Evolutionary conservation across 2,329 filamentous ascomycete species (phyloP), one percentile per base, ranked within the genome.

Genomic region (Emergomyces africanus): DNA sequence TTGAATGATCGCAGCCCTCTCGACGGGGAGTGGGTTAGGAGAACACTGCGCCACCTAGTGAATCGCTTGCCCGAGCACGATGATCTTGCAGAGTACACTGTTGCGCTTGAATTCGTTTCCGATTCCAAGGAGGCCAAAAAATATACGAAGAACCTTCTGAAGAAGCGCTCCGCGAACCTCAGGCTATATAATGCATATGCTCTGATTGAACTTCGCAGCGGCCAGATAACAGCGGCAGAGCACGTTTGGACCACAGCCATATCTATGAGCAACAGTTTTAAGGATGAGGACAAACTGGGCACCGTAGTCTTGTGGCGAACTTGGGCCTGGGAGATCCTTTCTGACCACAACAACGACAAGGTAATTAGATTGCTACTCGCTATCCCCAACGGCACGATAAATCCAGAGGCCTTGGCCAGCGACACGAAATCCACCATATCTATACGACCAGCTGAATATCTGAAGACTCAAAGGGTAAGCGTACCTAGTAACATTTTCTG

Each of bases 141-240:
- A 68, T 77, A 80, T 6, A 88, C 89, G 0, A 95, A 89, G 66
- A 72, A 74, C 6, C 75, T 95, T 0, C 72, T 96, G n/a, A 92
- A 88, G 67, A 79, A 78, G 54, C 81, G 83, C 59, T 77, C 84
- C 0, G 77, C 82, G 0, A 86, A 83, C 64, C 70, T 88, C 2
- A 75, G 78, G 15, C 75, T 96, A 0, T 96, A 95, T 72, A 87
- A 90, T 64, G 83, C 85, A 0, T 95, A 92, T 67, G 89, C 87
- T 0, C 73, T 89, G 15, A 82, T 90, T 3, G 89, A 95, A 70
- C 78, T 74, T 64, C 75, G 77, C 1, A 79, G 79, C 35, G 82
- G 79, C 0, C 85, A 86, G 28, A 64, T 68, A 1, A 77, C 81
- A 0, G 75, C 83, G 53, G 85, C 87, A 4, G 74, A 78, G 25